Base-by-base conservation (phyloP, 257 asterid species). In the Rhazya stricta region DNA sequence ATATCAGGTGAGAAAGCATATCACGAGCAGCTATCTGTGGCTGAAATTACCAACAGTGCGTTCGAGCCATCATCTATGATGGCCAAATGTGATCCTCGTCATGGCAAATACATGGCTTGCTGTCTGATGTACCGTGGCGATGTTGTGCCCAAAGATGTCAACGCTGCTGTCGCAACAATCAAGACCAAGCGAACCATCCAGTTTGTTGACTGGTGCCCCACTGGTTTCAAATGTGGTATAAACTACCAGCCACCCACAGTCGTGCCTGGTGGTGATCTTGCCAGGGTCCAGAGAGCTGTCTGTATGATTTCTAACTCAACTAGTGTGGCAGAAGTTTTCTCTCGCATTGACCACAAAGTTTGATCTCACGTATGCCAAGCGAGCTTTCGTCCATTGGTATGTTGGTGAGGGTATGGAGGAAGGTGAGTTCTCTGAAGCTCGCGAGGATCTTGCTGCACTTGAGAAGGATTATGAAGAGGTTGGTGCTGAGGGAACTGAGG, bases 351-450 rank as follows among this genome's bases (percentile, higher is more conserved):
- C 57, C 79, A 81, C 71, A 84, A n/a, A 79, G 77, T 81, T 84
- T 67, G 87, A 79, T 71, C 81, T 84, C 51, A 81, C 81, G 87
- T 81, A 84, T 63, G 76, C 82, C 1, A 84, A 81, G 71, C 83
- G 83, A 0, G 87, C 85, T 32, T 84, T 84, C 13, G 85, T 84
- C 46, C 88, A 84, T 60, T 81, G 85, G 88, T 81, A 84, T 23
- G 84, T 84, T 15, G 88, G 88, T 23, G 88, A 84, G 73, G 85
- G 88, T 41, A 84, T 84, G 88, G 88, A 84, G 71, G 85, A 81
- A 71, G 88, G 88, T 3, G 85, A 84, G 58, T 81, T 84, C 50
- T 84, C 88, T 15, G 85, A 84, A 46, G 83, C 87, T 19, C 71
- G 83, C 7, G 88, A 84, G 73, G 88, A 84, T 66, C 87, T 81